These are phyloP conservation scores for Phoenix dactylifera DNA, from an alignment of 176 grass and related monocot species.

Conservation along the genomic window DNA sequence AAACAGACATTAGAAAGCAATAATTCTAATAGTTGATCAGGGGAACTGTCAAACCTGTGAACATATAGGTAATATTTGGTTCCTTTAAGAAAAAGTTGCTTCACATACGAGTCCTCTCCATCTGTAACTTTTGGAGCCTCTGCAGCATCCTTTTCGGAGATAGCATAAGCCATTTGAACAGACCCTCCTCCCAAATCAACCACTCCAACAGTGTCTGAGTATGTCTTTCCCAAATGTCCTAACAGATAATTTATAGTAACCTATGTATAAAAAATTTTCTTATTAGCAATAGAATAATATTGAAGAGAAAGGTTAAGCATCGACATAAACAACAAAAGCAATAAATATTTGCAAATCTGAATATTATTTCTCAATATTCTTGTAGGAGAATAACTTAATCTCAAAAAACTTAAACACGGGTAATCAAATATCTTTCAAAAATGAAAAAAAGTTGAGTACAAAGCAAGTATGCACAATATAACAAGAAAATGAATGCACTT, in stretches of 20 bases:
- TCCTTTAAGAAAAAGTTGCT: conserved; percentile 27
- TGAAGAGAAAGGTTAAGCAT: not conserved
- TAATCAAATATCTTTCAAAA: too few species aligned
- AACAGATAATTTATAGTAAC: conserved; percentile 47
- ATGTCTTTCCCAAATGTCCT: conserved; percentile 23
- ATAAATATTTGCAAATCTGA: too few species aligned
- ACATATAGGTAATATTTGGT: conserved; percentile 37
- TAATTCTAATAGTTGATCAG: not conserved
- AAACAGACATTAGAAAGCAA: not conserved
- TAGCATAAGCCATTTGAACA: conserved; percentile 40
- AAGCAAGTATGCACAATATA: too few species aligned
- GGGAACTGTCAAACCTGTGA: conserved; percentile 28
- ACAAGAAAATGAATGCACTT: too few species aligned
- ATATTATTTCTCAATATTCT: too few species aligned
- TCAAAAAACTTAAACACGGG: too few species aligned
- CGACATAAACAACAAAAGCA: too few species aligned
- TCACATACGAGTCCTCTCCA: conserved; percentile 26
- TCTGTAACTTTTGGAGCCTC: conserved; percentile 16
- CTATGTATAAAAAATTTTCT: conserved; percentile 13
- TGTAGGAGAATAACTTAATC: too few species aligned
- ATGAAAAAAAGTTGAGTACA: too few species aligned
- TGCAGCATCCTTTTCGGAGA: conserved; percentile 24
- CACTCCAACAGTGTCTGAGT: conserved; percentile 34
- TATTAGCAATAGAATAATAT: not conserved
- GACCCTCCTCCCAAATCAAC: conserved; percentile 40